Percentiles rank a stretch among this genome's conserved stretches.
Evolutionary conservation across 257 asterid genomes (phyloP).

Genomic region (Penstemon barbatus): DNA sequence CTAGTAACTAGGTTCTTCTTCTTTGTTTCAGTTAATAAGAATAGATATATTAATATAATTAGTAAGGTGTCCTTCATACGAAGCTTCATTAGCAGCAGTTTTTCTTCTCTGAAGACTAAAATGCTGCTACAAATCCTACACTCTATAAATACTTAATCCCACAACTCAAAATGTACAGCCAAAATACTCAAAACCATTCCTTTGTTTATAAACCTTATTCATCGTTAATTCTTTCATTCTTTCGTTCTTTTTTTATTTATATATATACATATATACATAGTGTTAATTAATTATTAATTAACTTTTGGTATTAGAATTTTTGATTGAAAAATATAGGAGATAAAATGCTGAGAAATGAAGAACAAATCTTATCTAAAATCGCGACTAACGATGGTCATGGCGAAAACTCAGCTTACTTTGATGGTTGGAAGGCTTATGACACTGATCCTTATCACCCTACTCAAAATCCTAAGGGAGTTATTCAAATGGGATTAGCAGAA

Average conservation of each 20-base stretch:
- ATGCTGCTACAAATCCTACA: conserved; percentile 1
- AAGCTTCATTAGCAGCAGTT: conserved; percentile 30
- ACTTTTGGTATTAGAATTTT: background rate
- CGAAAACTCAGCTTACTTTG: conserved; percentile 63
- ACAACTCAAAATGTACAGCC: conserved; percentile 20
- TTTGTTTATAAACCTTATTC: background rate
- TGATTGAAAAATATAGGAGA: conserved; percentile 34
- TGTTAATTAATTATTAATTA: conserved; percentile 16
- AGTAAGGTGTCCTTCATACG: conserved; percentile 31
- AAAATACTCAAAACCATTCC: conserved; percentile 25
- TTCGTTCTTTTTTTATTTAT: conserved; percentile 31
- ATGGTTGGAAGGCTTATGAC: conserved; percentile 78
- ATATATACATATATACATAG: background rate
- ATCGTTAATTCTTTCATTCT: conserved; percentile 2
- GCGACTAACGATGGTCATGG: conserved; percentile 71
- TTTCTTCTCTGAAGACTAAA: conserved; percentile 1
- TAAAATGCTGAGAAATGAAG: conserved; percentile 19
- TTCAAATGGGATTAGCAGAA: conserved; percentile 77
- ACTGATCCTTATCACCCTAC: conserved; percentile 57
- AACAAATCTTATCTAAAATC: conserved; percentile 44
- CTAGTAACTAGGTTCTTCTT: conserved; percentile 4
- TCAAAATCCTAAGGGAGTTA: conserved; percentile 54
- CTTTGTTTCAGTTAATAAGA: background rate
- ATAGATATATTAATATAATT: background rate
- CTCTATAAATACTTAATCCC: conserved; percentile 30